Conservation (phyloP, 1,284 basidiomycete genomes). For the Polyporus tsugae region DNA sequence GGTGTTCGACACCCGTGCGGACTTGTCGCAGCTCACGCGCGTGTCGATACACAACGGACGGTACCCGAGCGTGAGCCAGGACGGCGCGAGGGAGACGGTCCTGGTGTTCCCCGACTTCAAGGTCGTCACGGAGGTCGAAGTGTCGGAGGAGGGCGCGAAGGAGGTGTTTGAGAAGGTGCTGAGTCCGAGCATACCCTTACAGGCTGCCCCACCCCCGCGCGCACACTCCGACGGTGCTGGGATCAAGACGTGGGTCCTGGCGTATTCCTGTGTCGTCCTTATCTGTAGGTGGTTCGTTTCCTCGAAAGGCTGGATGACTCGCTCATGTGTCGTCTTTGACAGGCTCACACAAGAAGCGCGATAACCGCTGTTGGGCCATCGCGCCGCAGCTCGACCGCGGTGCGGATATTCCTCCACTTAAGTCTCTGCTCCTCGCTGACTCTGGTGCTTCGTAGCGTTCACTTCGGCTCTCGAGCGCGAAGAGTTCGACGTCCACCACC, state of each 20-base stretch:
- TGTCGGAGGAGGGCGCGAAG: slow-evolving; percentile 70
- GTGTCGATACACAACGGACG: slow-evolving; percentile 86
- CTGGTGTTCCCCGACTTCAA: slow-evolving; percentile 93
- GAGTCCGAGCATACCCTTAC: slow-evolving; percentile 50
- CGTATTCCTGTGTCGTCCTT: slow-evolving; percentile 78
- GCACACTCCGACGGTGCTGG: slow-evolving; percentile 44
- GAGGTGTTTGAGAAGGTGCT: slow-evolving; percentile 72
- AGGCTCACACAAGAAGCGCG: slow-evolving; percentile 93
- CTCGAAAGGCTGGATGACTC: background rate
- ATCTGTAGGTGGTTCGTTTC: slow-evolving; percentile 61
- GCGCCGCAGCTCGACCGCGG: slow-evolving; percentile 84
- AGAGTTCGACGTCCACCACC: slow-evolving; percentile 78
- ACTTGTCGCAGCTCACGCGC: slow-evolving; percentile 50
- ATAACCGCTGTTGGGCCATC: slow-evolving; percentile 89
- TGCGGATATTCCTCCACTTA: slow-evolving; percentile 32
- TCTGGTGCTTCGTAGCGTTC: slow-evolving; percentile 56
- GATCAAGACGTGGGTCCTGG: slow-evolving; percentile 75
- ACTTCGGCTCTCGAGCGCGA: slow-evolving; percentile 64
- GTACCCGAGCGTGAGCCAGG: slow-evolving; percentile 68
- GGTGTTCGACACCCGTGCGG: slow-evolving; percentile 54
- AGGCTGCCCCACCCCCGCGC: slow-evolving; percentile 47
- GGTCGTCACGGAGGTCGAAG: slow-evolving; percentile 74
- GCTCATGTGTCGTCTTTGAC: background rate
- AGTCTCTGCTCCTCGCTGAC: background rate
- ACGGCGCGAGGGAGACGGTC: slow-evolving; percentile 73